Evolutionary conservation across 2,329 filamentous ascomycete species (phyloP), one percentile per base, ranked within the genome.

Genomic region (Massarina eburnea): DNA sequence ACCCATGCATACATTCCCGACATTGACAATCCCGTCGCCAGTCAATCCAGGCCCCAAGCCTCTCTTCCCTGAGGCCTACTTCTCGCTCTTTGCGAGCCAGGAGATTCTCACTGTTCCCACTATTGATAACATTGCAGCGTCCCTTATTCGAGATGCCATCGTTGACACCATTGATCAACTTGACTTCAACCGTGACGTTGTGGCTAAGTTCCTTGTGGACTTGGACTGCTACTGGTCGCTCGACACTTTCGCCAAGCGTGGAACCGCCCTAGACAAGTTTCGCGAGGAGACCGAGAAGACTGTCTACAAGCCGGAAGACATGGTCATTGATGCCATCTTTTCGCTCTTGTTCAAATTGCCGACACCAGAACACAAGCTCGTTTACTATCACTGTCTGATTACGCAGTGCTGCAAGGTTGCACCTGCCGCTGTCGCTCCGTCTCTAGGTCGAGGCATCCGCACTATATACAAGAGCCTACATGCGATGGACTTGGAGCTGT

Each of bases 231-330:
- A 94, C 73, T 99, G 96, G 74, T 82, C 91, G 0, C 83, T 89
- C 8, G 83, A 85, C 43, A 96, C 89, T 1, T 99, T 99, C 69
- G 85, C 96, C 46, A 95, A 96, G 73, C 86, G 94, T 46, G 91
- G 90, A 1, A 96, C 90, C 1, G 85, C 91, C 0, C 96, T 96
- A 62, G 94, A 99, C 68, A 87, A 91, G 62, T 81, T 99, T 39
- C 82, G 86, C 26, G 27, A 30, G 5, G 35, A 20, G 7, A 26
- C 12, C 22, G 78, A 86, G 15, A 82, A 83, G 53, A 83, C 87
- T 12, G 91, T 89, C 0, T 99, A 94, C 92, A 99, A 99, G 71
- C 91, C 94, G 0, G 94, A 99, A 73, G 94, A 99, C 71, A 88
- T 97, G 47, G 89, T 88, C 3, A 90, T 99, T n/a, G 94, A 99